Evolutionary conservation across 495 filamentous ascomycete species (phyloP), one percentile per base, ranked within the genome.

Genomic region (Talaromyces adpressus): DNA sequence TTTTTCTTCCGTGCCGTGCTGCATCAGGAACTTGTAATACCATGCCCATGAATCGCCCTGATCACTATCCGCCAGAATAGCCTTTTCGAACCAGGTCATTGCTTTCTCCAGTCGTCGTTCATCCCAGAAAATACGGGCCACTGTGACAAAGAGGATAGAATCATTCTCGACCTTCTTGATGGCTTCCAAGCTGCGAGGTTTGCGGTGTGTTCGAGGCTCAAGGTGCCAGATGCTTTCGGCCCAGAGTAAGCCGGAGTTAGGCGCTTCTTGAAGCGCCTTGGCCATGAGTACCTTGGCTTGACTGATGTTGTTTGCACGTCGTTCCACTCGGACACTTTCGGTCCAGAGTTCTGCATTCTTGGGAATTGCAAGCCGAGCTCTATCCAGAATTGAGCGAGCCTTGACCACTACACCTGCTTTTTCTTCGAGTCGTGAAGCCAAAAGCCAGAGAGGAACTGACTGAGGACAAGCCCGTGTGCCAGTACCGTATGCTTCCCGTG

Each of bases 81-180:
- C 94, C 77, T 96, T 94, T 79, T 96, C 90, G 70, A 98, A 98
- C 94, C 94, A 98, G 62, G 85, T 93, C 76, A 89, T 85, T 11
- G 95, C 93, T 71, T 96, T 93, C 63, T 97, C 93, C 23, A 98
- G 78, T 70, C 87, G 87, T 5, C 94, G 81, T 73, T 91, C 89
- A 6, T 75, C 84, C 88, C 88, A 91, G 72, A 91, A 91, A 57
- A 91, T 89, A 8, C 89, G 79, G 3, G 87, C 89, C 2, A 90
- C 86, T 0, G 86, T 87, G 29, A 90, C 86, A 70, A 97, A 92
- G 34, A 98, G 77, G 3, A 88, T 82, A 0, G 94, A 87, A 68
- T 98, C 92, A 68, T 93, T 93, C 61, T 97, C 94, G 6, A 93
- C 91, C 77, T 95, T 96, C 75, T 96, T 94, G 73, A 98, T 94